phyloP scores from a whole-genome alignment of 768 basidiomycete species.

The Filobasidium wieringae region DNA sequence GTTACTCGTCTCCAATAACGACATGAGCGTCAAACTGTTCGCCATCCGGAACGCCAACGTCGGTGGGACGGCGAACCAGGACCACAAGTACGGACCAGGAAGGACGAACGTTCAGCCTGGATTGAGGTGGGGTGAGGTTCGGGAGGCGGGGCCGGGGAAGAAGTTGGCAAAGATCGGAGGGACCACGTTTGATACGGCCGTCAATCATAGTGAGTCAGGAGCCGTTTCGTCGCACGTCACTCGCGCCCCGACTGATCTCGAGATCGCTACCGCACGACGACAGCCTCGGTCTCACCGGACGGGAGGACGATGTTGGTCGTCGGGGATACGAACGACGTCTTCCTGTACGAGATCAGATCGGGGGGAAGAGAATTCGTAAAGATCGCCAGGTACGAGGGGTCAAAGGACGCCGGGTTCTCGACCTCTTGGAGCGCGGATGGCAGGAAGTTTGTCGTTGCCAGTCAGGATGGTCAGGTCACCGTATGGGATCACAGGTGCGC shows the following conservation, averaged over 20 bases:
- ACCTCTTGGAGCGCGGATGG: conserved; percentile 37
- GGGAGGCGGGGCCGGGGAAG: conserved; percentile 13
- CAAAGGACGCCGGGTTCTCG: conserved; percentile 34
- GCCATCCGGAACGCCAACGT: conserved; percentile 43
- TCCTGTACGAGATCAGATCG: conserved; percentile 64
- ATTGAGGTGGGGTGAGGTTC: neutral
- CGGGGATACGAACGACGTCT: conserved; percentile 78
- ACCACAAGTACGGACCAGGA: no score
- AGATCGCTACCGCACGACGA: no score
- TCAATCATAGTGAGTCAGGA: conserved; percentile 34
- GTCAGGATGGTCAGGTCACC: conserved; percentile 38
- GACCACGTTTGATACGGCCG: conserved; percentile 25
- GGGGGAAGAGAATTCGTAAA: conserved; percentile 50
- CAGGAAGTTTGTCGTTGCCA: conserved; percentile 36
- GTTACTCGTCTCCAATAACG: conserved; percentile 75
- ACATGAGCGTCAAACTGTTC: conserved; percentile 66
- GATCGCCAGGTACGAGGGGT: conserved; percentile 50
- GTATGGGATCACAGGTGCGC: conserved; percentile 36
- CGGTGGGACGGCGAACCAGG: neutral
- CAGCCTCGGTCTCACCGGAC: conserved; percentile 82
- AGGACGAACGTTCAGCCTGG: neutral
- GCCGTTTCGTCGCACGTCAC: no score
- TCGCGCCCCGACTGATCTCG: no score
- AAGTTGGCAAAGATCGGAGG: conserved; percentile 28
- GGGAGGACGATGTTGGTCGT: conserved; percentile 76